A percentile compares a stretch with the other conserved stretches of the same genome.
Conservation (phyloP, 2,329 filamentous ascomycete genomes). For the Monilinia laxa region DNA sequence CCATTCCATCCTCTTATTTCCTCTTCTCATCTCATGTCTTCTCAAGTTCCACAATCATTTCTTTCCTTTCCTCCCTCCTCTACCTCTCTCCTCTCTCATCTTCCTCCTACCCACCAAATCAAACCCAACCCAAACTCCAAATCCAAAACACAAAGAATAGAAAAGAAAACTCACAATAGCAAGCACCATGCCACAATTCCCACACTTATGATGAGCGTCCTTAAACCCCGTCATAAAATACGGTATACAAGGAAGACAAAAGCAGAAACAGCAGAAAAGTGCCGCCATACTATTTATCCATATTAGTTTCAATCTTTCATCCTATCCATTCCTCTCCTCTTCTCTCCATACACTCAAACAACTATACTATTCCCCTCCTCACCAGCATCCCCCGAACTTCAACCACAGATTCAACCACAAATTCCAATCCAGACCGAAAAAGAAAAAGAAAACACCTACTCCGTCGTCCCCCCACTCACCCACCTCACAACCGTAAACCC, state of each 20-base stretch:
- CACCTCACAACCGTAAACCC: conserved; percentile 1
- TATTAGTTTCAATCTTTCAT: not conserved
- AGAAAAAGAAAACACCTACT: not conserved
- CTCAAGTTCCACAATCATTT: too few relatives aligned
- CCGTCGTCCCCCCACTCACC: conserved; percentile 3
- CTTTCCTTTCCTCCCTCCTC: too few relatives aligned
- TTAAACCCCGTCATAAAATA: conserved; percentile 2
- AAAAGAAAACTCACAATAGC: conserved; percentile 2
- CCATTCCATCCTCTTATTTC: not conserved
- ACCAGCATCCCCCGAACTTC: not conserved
- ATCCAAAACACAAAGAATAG: not conserved
- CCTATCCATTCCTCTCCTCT: not conserved
- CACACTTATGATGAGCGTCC: conserved; percentile 12
- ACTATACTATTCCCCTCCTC: too few relatives aligned
- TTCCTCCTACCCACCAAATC: not conserved
- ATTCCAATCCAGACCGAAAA: not conserved
- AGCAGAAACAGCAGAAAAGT: not conserved
- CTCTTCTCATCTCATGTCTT: not conserved
- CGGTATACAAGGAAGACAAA: not conserved
- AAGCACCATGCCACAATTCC: not conserved
- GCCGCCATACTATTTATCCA: not conserved
- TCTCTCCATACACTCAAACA: not conserved
- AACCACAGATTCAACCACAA: too few relatives aligned
- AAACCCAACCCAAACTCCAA: not conserved
- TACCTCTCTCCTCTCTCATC: too few relatives aligned